phyloP scores from a whole-genome alignment of 2,329 filamentous ascomycete species.

The Tolypocladium ophioglossoides region DNA sequence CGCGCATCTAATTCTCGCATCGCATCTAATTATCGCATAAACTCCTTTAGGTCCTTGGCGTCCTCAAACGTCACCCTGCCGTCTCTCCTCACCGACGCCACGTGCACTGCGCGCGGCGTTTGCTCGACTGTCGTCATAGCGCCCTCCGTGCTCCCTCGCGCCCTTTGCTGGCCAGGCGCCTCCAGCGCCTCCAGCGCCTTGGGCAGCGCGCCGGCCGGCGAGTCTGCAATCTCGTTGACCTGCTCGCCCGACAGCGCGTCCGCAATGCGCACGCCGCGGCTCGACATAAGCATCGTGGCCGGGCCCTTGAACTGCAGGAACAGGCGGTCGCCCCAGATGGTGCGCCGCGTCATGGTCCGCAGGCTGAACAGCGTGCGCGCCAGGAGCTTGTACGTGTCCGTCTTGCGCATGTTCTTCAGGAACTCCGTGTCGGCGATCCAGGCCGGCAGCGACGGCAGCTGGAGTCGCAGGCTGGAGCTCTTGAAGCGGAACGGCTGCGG shows the following conservation, averaged over 20 bases:
- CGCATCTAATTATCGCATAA: conserved; percentile 31
- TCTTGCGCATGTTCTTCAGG: conserved; percentile 60
- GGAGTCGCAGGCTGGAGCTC: conserved; percentile 62
- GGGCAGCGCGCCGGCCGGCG: conserved; percentile 60
- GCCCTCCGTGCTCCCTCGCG: conserved; percentile 5
- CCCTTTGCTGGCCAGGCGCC: conserved; percentile 27
- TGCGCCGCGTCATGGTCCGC: conserved; percentile 66
- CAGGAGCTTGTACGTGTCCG: conserved; percentile 60
- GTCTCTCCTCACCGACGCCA: conserved; percentile 46
- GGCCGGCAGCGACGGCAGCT: conserved; percentile 59
- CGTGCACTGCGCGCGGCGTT: conserved; percentile 35
- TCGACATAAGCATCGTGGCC: conserved; percentile 76
- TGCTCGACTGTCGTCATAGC: conserved; percentile 19
- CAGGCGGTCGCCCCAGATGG: conserved; percentile 87
- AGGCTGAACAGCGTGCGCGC: conserved; percentile 55
- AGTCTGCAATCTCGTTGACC: conserved; percentile 82
- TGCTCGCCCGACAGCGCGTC: conserved; percentile 71
- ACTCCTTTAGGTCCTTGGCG: conserved; percentile 45
- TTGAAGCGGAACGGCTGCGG: conserved; percentile 84
- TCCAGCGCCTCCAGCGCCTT: conserved; percentile 42
- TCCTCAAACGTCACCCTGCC: conserved; percentile 60
- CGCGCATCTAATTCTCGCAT: no score
- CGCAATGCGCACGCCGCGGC: conserved; percentile 65
- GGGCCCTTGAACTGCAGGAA: conserved; percentile 89
- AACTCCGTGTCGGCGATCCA: conserved; percentile 63